phyloP scores from a whole-genome alignment of 768 basidiomycete genomes.

The Lactarius evosmus region DNA sequence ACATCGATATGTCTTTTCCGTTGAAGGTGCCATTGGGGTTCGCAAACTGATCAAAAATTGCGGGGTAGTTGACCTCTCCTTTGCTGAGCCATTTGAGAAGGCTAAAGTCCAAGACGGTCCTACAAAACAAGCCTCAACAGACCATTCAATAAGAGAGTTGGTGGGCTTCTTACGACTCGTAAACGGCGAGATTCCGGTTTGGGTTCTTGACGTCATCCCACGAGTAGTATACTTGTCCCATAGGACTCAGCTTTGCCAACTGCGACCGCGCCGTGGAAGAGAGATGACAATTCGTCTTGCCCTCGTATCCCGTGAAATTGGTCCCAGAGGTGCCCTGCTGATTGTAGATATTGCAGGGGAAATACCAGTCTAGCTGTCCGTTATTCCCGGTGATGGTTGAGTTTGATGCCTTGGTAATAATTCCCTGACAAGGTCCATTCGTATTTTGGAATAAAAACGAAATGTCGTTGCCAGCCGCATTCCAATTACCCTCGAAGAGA shows the following conservation, averaged over 20 bases:
- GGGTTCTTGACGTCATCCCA: conserved; percentile 80
- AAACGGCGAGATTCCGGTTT: conserved; percentile 84
- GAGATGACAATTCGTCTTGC: conserved; percentile 69
- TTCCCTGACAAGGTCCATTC: conserved; percentile 74
- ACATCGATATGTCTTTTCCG: conserved; percentile 85
- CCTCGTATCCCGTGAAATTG: conserved; percentile 70
- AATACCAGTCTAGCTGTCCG: conserved; percentile 82
- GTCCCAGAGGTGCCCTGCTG: conserved; percentile 59
- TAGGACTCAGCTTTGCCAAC: conserved; percentile 49
- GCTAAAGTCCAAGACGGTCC: conserved; percentile 83
- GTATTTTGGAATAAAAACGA: conserved; percentile 94
- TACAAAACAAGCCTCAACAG: conserved; percentile 35
- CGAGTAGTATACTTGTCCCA: conserved; percentile 89
- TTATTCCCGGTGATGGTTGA: conserved; percentile 68
- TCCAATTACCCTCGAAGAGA: conserved; percentile 70
- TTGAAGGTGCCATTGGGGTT: conserved; percentile 67
- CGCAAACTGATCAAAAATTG: conserved; percentile 77
- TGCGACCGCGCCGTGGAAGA: conserved; percentile 48
- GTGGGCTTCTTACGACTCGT: conserved; percentile 74
- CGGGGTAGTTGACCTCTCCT: conserved; percentile 78
- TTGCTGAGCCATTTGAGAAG: conserved; percentile 82
- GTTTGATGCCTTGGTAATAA: conserved; percentile 68
- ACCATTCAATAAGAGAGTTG: conserved; percentile 4
- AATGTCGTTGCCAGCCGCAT: conserved; percentile 82
- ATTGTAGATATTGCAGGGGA: conserved; percentile 90